phyloP scores from a whole-genome alignment of 768 basidiomycete genomes.

The Xerocomellus intermedius region DNA sequence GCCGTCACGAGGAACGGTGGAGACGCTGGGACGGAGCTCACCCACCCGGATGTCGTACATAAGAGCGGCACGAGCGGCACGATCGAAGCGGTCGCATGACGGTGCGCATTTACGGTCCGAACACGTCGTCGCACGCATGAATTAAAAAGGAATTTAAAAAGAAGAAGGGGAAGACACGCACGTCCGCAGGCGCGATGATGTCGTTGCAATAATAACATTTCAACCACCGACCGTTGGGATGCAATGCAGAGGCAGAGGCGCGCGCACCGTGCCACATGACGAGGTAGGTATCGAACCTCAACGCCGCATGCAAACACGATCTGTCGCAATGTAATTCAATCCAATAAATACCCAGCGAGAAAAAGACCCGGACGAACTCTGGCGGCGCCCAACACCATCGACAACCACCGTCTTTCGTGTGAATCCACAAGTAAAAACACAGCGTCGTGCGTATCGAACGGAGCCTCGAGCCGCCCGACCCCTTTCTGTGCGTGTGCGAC shows the following conservation, averaged over 20 bases:
- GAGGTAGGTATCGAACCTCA: constrained; percentile 94
- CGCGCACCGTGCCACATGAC: constrained; percentile 95
- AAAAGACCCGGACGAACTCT: constrained; percentile 49
- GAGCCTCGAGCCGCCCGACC: constrained; percentile 66
- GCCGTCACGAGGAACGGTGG: neutral
- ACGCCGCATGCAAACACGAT: constrained; percentile 91
- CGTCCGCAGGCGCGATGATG: constrained; percentile 93
- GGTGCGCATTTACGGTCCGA: constrained; percentile 93
- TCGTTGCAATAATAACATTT: constrained; percentile 99
- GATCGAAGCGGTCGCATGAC: constrained; percentile 95
- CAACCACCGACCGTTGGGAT: constrained; percentile 40
- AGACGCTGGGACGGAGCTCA: constrained; percentile 35
- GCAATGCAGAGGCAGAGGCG: constrained; percentile 20
- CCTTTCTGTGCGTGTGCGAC: constrained; percentile 62
- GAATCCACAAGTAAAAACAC: constrained; percentile 97
- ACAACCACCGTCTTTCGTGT: constrained; percentile 93
- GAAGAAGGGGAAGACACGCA: constrained; percentile 41
- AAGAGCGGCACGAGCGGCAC: constrained; percentile 84
- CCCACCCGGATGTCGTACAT: constrained; percentile 90
- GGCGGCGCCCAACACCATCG: constrained; percentile 80
- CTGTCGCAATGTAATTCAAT: constrained; percentile 40
- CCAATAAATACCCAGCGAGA: neutral
- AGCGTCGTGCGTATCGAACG: constrained; percentile 87
- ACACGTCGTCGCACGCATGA: too few relatives aligned
- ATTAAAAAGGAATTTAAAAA: neutral